Base-by-base conservation (phyloP, 805 yeast genomes). In the Cyberlindnera euphorbiiphila region DNA sequence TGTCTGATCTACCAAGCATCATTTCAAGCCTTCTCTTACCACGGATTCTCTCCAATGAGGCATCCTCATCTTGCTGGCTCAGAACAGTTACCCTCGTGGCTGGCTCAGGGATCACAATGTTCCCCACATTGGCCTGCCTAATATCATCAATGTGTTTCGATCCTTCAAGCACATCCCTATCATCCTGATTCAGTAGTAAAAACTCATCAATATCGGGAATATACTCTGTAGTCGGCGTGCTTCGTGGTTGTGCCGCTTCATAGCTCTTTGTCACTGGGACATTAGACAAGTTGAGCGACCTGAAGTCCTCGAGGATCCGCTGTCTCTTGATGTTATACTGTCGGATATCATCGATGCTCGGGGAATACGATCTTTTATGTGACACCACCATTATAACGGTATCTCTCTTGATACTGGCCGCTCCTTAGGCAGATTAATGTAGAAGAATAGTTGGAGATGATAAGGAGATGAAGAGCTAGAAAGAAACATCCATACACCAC, bases 271-370 rank as follows among this genome's bases (percentile, higher is more conserved):
- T 13, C 9, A 19, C 21, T 13, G 34, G n/a, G n/a, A n/a, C 16
- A 9, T 34, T 27, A 16, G 36, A 18, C 1, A 61, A 28, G 13
- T 52, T 42, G 11, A 65, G 39, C 9, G 51, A 52, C 19, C 56
- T 61, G 15, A 65, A 50, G 43, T 64, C 69, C 23, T 52, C 51
- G 6, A 64, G 43, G 9, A 65, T 46, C 18, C 58, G 43, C 33
- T 53, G 62, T 29, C 56, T 54, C 41, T 65, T 65, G 49, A 62
- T 58, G 37, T 61, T 61, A 25, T 51, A 43, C 29, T 49, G 51
- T 11, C 53, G 35, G 8, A 49, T 23, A n/a, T 49, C 53, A 12
- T 49, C 50, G 6, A 49, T 47, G 8, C 45, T 37, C 4, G 53
- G 53, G 5, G 47, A 42, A 23, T 32, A 47, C 3, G 45, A 24